Conservation (phyloP, 768 basidiomycete species). For the Hysterangium stoloniferum region DNA sequence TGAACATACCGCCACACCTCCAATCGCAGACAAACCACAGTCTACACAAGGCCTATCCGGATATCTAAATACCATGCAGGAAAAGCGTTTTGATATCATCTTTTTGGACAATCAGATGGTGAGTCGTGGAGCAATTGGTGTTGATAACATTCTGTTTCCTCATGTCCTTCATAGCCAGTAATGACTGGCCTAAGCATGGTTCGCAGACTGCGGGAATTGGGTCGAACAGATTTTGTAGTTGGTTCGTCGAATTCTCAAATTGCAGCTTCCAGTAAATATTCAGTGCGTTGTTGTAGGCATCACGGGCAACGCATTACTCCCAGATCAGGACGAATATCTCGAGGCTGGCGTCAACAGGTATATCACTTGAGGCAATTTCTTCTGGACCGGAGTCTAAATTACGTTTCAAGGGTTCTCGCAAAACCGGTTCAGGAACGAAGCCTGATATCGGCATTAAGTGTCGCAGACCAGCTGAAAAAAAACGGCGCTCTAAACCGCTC, state of each 20-base stretch:
- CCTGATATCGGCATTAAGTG: slow-evolving; percentile 19
- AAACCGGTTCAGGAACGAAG: slow-evolving; percentile 68
- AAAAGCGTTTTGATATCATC: slow-evolving; percentile 32
- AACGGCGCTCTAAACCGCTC: not conserved
- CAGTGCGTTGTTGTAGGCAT: slow-evolving; percentile 5
- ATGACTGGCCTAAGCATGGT: slow-evolving; percentile 69
- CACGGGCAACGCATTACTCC: slow-evolving; percentile 36
- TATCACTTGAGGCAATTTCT: slow-evolving; percentile 18
- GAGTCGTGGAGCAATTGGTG: not conserved
- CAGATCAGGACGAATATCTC: slow-evolving; percentile 68
- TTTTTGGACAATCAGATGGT: slow-evolving; percentile 73
- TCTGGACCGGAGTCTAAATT: slow-evolving; percentile 2
- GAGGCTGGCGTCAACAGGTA: slow-evolving; percentile 72
- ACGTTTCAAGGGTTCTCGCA: slow-evolving; percentile 50
- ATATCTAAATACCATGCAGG: not conserved
- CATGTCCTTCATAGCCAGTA: slow-evolving; percentile 32
- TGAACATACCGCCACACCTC: not conserved
- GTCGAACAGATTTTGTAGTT: slow-evolving; percentile 74
- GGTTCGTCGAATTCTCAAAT: slow-evolving; percentile 37
- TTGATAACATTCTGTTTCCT: not conserved
- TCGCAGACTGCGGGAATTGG: slow-evolving; percentile 52
- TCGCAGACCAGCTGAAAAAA: slow-evolving; percentile 1
- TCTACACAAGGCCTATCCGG: not conserved
- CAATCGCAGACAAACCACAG: slow-evolving; percentile 15
- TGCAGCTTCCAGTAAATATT: slow-evolving; percentile 36